These are phyloP conservation scores for Fonsecaea erecta DNA, from an alignment of 2,329 filamentous ascomycete genomes.

Conservation along the genomic window DNA sequence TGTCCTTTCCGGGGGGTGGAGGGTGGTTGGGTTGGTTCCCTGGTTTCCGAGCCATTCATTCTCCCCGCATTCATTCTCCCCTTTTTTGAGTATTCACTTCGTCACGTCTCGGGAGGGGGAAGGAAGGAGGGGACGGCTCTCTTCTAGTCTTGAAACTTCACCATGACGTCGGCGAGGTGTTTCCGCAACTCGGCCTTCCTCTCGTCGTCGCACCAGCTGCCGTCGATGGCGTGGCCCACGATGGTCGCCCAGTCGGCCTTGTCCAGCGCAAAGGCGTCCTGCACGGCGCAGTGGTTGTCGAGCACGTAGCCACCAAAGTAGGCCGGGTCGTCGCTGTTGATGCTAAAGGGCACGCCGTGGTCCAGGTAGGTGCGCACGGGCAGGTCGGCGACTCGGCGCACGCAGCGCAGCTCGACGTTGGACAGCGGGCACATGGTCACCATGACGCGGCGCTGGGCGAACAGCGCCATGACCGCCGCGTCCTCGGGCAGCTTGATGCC, in stretches of 20 bases:
- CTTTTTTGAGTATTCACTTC: too few relatives aligned
- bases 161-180: conserved; percentile 16
- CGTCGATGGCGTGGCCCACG: conserved; percentile 64
- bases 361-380: conserved; percentile 69
- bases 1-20: too few relatives aligned
- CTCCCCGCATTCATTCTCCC: too few relatives aligned
- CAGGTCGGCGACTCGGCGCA: conserved; percentile 58
- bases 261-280: conserved; percentile 69
- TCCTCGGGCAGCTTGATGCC: conserved; percentile 70
- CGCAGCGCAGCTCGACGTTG: conserved; percentile 68
- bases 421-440: conserved; percentile 75
- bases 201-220: conserved; percentile 69
- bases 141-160: conserved; percentile 1
- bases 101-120: too few relatives aligned
- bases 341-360: conserved; percentile 67
- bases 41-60: too few relatives aligned
- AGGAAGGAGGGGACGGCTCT: background rate
- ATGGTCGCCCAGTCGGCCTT: conserved; percentile 71
- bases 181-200: conserved; percentile 56
- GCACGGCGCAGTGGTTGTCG: conserved; percentile 76
- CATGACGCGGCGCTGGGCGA: conserved; percentile 63
- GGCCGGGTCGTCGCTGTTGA: conserved; percentile 76
- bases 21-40: too few relatives aligned
- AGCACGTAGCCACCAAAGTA: conserved; percentile 78
- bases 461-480: conserved; percentile 59